These are phyloP conservation scores for Kwoniella sp. DNA, from an alignment of 768 basidiomycete species.

Conservation along the genomic window DNA sequence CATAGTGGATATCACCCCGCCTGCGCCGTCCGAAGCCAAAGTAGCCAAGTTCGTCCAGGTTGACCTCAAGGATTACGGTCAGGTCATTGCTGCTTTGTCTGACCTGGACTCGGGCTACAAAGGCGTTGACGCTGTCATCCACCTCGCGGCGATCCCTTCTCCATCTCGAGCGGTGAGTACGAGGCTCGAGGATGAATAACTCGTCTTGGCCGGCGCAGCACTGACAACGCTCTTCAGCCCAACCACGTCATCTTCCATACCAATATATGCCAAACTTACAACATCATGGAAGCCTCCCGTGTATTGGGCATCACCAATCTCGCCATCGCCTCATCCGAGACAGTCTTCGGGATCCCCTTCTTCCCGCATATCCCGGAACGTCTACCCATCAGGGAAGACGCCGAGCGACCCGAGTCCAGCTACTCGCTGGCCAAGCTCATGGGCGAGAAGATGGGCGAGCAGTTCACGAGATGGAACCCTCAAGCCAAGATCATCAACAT, in stretches of 20 bases:
- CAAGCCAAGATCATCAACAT: constrained; percentile 43
- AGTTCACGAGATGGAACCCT: constrained; percentile 38
- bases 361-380: constrained; percentile 26
- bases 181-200: too few relatives aligned
- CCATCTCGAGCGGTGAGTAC: constrained; percentile 30
- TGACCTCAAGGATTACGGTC: constrained; percentile 45
- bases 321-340: constrained; percentile 44
- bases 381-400: constrained; percentile 36
- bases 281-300: constrained; percentile 44
- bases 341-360: constrained; percentile 46
- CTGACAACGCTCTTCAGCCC: constrained; percentile 17
- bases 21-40: constrained; percentile 26
- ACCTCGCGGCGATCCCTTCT: constrained; percentile 44
- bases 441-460: constrained; percentile 44
- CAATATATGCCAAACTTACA: constrained; percentile 46
- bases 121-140: constrained; percentile 43
- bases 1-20: constrained; percentile 32
- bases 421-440: constrained; percentile 46
- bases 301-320: constrained; percentile 41
- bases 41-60: constrained; percentile 27
- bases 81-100: constrained; percentile 34
- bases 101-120: constrained; percentile 32
- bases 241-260: constrained; percentile 45
- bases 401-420: constrained; percentile 30
- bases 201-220: not conserved